Percentiles rank a stretch among this genome's conserved stretches.
Conservation (phyloP, 306 rosid species). For the Mimosa pudica region DNA sequence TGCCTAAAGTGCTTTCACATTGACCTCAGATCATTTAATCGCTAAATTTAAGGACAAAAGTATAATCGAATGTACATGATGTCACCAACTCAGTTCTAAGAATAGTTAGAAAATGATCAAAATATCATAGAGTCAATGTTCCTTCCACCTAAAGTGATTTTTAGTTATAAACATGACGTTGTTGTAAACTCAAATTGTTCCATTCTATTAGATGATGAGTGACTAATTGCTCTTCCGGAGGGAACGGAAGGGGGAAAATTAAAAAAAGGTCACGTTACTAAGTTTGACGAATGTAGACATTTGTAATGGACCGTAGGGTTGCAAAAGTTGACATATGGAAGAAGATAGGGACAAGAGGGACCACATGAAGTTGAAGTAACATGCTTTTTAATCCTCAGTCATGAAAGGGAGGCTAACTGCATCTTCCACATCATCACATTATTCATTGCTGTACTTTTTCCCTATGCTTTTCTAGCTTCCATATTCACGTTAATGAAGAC, state of each 20-base stretch:
- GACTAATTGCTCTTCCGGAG: slow-evolving; percentile 18
- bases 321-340: slow-evolving; percentile 25
- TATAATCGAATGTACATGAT: neutral
- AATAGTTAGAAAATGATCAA: neutral
- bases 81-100: neutral
- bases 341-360: slow-evolving; percentile 38
- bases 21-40: neutral
- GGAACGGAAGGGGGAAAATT: slow-evolving; percentile 29
- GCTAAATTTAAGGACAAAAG: neutral
- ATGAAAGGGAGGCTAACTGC: slow-evolving; percentile 29
- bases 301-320: slow-evolving; percentile 29
- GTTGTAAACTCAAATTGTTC: neutral
- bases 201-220: neutral
- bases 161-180: neutral
- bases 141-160: neutral
- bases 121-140: neutral
- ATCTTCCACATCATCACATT: slow-evolving; percentile 39
- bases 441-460: slow-evolving; percentile 31
- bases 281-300: slow-evolving; percentile 37
- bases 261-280: slow-evolving; percentile 19
- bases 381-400: slow-evolving; percentile 42
- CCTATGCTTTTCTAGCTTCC: slow-evolving; percentile 33
- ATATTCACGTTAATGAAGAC: slow-evolving; percentile 18
- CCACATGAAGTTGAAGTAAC: slow-evolving; percentile 43
- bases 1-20: neutral